Evolutionary conservation across 805 yeast species (phyloP).

Genomic region (Starmerella stigmatis): DNA sequence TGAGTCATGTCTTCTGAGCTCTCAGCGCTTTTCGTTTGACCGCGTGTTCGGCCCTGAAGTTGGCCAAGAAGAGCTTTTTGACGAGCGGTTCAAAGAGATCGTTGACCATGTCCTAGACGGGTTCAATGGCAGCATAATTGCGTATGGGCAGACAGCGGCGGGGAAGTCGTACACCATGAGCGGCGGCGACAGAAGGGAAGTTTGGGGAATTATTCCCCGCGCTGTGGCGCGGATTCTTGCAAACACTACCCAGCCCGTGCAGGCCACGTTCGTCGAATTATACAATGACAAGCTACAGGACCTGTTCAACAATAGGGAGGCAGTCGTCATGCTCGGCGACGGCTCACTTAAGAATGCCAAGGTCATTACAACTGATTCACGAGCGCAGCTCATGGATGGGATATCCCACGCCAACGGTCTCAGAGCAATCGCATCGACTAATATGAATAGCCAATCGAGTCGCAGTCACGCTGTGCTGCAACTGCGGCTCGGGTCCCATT

Average conservation of each 20-base stretch:
- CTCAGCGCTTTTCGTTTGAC: slow-evolving; percentile 46
- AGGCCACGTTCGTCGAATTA: slow-evolving; percentile 67
- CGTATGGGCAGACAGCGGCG: slow-evolving; percentile 71
- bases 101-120: slow-evolving; percentile 64
- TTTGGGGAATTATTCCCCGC: slow-evolving; percentile 61
- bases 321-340: slow-evolving; percentile 33
- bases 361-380: slow-evolving; percentile 46
- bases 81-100: slow-evolving; percentile 47
- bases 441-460: slow-evolving; percentile 40
- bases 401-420: slow-evolving; percentile 47
- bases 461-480: slow-evolving; percentile 73
- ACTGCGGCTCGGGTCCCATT: slow-evolving; percentile 37
- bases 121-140: slow-evolving; percentile 61
- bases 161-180: slow-evolving; percentile 71
- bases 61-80: slow-evolving; percentile 48
- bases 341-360: slow-evolving; percentile 55
- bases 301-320: slow-evolving; percentile 38
- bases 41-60: slow-evolving; percentile 44
- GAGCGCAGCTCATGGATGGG: slow-evolving; percentile 42
- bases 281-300: slow-evolving; percentile 69
- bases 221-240: slow-evolving; percentile 52
- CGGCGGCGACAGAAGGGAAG: slow-evolving; percentile 37
- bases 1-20: background rate
- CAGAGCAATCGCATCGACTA: slow-evolving; percentile 51
- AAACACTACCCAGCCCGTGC: slow-evolving; percentile 31